Base-by-base conservation (phyloP, 768 basidiomycete species). In the Dendrothele bispora region DNA sequence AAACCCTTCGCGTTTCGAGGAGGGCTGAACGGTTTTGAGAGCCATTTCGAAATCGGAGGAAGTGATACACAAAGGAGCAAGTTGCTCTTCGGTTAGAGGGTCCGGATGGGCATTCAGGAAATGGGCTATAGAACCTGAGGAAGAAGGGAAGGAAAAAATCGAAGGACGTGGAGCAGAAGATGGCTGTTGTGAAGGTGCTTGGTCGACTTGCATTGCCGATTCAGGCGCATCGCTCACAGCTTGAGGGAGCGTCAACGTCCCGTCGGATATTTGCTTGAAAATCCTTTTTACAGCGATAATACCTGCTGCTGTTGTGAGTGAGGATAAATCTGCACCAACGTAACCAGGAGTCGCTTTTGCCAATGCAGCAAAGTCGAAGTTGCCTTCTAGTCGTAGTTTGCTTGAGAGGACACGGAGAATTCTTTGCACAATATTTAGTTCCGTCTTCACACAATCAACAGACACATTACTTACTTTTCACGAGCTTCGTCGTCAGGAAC, bases 281-380 rank as follows among this genome's bases (percentile, higher is more conserved):
- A 98, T 97, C 21, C 97, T 81, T 66, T 98, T 98, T 26, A 98
- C 95, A 1, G 97, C 95, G 40, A 93, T 88, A 46, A 98, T 89
- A 2, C 95, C 95, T 2, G 95, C 95, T 18, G 94, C 93, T 7
- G 92, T 89, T 0, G 93, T 91, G 5, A 98, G 69, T 1, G 95
- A 89, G 1, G 89, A 82, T 26, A 98, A 65, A 70, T 99, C 95
- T 0, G 97, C 97, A 24, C 97, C 95, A 11, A 98, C 95, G 57
- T 97, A 99, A 3, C 97, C 97, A 3, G 97, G 97, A 0, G 95
- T 99, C 1, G 88, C 84, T 66, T 92, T 95, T 17, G 95, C 95
- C 4, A 99, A 75, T 4, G 78, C 76, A 6, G 72, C 62, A 64
- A 93, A 97, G 64, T 99, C 83, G 52, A 98, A 94, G 52, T 93